These are phyloP conservation scores for Candida ficus DNA, from an alignment of 805 yeast species.

Conservation along the genomic window DNA sequence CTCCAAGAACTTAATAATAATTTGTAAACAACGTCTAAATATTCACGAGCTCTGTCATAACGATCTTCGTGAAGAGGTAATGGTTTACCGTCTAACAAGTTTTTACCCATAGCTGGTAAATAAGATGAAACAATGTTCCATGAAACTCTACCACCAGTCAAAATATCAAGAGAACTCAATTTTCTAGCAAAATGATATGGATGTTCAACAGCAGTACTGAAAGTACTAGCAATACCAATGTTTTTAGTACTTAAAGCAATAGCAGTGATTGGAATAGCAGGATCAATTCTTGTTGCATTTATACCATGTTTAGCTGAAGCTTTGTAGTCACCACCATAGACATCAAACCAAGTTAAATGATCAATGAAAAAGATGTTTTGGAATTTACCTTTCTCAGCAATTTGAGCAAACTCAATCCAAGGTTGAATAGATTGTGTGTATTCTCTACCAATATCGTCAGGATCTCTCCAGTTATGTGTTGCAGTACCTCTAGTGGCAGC, in stretches of 20 bases:
- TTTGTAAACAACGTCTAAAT: slow-evolving; percentile 34
- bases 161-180: slow-evolving; percentile 37
- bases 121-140: slow-evolving; percentile 42
- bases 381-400: slow-evolving; percentile 34
- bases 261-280: slow-evolving; percentile 29
- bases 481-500: slow-evolving; percentile 32
- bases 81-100: slow-evolving; percentile 30
- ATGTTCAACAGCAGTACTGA: slow-evolving; percentile 37
- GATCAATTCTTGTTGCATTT: slow-evolving; percentile 30
- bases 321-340: slow-evolving; percentile 33
- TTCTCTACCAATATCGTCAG: slow-evolving; percentile 9
- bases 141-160: slow-evolving; percentile 38
- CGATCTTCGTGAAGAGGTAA: slow-evolving; percentile 38
- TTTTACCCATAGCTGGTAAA: slow-evolving; percentile 36
- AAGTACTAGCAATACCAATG: slow-evolving; percentile 37
- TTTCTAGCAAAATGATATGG: slow-evolving; percentile 40
- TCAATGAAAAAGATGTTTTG: slow-evolving; percentile 36
- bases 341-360: slow-evolving; percentile 35
- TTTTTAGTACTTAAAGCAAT: slow-evolving; percentile 38
- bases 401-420: slow-evolving; percentile 34
- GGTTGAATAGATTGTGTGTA: slow-evolving; percentile 23
- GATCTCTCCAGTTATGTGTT: slow-evolving; percentile 30
- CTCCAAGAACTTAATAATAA: slow-evolving; percentile 37
- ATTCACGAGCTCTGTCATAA: slow-evolving; percentile 36
- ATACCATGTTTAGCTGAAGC: slow-evolving; percentile 28